Conservation (phyloP, 1,284 basidiomycete genomes). For the Pseudozyma tsukubaensis region DNA sequence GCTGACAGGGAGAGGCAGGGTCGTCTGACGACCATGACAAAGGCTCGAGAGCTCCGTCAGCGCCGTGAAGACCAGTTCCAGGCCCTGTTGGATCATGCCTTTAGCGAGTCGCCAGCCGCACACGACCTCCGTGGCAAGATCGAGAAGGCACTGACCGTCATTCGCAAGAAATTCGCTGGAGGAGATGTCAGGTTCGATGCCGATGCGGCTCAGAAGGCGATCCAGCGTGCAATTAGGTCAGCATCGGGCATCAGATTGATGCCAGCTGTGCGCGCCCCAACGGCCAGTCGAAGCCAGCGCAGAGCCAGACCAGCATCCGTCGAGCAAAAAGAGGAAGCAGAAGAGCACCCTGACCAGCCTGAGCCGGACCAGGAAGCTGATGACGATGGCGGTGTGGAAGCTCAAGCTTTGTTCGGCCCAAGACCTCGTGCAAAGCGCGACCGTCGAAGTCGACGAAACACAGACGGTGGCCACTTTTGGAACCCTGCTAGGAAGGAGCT, state of each 20-base stretch:
- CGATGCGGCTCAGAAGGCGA: slow-evolving; percentile 26
- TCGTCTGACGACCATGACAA: slow-evolving; percentile 33
- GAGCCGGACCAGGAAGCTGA: slow-evolving; percentile 5
- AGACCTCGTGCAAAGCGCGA: slow-evolving; percentile 11
- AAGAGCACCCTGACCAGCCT: slow-evolving; percentile 1
- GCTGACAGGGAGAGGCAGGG: slow-evolving; percentile 34
- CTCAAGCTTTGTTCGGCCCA: not conserved
- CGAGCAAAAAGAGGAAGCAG: not conserved
- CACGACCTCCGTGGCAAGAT: slow-evolving; percentile 31
- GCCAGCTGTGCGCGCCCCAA: slow-evolving; percentile 23
- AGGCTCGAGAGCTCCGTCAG: slow-evolving; percentile 41
- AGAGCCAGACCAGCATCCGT: not conserved
- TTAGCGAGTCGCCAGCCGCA: slow-evolving; percentile 20
- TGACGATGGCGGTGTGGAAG: not conserved
- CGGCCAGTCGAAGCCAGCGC: slow-evolving; percentile 7
- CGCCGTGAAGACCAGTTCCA: slow-evolving; percentile 31
- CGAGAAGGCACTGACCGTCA: slow-evolving; percentile 24
- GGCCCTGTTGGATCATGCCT: slow-evolving; percentile 27
- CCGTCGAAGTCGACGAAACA: slow-evolving; percentile 18
- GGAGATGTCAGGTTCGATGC: slow-evolving; percentile 30
- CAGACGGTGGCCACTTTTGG: slow-evolving; percentile 72
- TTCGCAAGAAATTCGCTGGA: slow-evolving; percentile 35
- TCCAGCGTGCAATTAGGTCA: slow-evolving; percentile 26
- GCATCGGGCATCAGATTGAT: slow-evolving; percentile 25
- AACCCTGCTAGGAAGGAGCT: slow-evolving; percentile 86